Conservation (phyloP, 306 rosid species). For the Inga leiocalycina region DNA sequence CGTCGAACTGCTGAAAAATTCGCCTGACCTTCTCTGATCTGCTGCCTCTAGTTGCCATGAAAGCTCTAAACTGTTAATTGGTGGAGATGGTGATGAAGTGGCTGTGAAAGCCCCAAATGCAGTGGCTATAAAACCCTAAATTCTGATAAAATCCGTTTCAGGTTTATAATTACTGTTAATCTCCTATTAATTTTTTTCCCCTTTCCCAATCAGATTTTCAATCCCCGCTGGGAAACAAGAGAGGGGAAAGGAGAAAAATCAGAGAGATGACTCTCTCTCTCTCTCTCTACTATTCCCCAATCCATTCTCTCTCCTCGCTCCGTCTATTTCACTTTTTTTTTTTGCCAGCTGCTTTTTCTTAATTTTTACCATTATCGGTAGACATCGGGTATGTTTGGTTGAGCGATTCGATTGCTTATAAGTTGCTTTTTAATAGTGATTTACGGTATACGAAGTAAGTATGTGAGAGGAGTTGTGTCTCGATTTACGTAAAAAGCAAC, state of each 20-base stretch:
- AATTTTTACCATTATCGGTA: background rate
- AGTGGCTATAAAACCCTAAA: constrained; percentile 35
- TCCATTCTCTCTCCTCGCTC: background rate
- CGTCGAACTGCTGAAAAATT: constrained; percentile 87
- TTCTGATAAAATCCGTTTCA: constrained; percentile 25
- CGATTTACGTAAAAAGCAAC: no score
- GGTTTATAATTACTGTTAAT: constrained; percentile 25
- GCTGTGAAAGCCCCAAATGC: constrained; percentile 21
- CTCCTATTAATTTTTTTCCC: background rate
- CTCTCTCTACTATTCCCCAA: background rate
- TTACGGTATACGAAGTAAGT: no score
- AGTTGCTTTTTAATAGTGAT: no score
- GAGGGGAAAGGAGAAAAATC: background rate
- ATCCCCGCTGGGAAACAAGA: background rate
- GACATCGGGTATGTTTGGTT: no score
- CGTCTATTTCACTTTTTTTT: background rate
- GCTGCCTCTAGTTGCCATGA: constrained; percentile 94
- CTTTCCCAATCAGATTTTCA: background rate
- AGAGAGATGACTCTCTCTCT: background rate
- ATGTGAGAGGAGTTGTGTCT: no score
- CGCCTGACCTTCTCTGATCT: constrained; percentile 98
- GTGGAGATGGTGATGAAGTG: background rate
- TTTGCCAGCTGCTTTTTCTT: background rate
- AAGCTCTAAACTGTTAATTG: constrained; percentile 20
- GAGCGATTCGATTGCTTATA: no score